phyloP scores from a whole-genome alignment of 495 filamentous ascomycete genomes.

The Aspergillus nanangensis region DNA sequence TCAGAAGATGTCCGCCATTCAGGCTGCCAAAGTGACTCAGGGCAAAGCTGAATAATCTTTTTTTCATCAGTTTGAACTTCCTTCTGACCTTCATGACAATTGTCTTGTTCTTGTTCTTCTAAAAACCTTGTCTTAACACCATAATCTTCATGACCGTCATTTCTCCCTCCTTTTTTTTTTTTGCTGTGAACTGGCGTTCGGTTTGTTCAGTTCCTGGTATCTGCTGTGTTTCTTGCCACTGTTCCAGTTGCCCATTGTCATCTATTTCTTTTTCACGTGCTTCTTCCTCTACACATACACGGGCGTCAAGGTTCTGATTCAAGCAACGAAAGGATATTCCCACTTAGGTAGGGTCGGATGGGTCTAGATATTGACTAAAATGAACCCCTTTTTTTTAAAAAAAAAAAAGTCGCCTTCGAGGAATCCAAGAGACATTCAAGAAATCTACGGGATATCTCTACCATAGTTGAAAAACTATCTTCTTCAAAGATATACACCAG shows the following conservation, averaged over 20 bases:
- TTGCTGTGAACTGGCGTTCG: background rate
- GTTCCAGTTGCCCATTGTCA: no score
- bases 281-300: no score
- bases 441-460: background rate
- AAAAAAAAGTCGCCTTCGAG: no score
- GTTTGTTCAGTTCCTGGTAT: background rate
- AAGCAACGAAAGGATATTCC: no score
- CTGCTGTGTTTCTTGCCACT: background rate
- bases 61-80: background rate
- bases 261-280: background rate
- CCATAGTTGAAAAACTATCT: no score
- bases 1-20: conserved; percentile 91
- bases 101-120: background rate
- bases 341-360: no score
- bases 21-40: conserved; percentile 75
- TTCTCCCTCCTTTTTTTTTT: conserved; percentile 1
- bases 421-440: no score
- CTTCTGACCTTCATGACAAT: background rate
- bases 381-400: no score
- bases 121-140: conserved; percentile 1
- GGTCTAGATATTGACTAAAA: no score
- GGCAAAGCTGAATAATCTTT: conserved; percentile 35
- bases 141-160: background rate
- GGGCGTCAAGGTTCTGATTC: no score
- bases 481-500: conserved; percentile 4